phyloP scores from a whole-genome alignment of 495 filamentous ascomycete species.

The Xylaria acuta region DNA sequence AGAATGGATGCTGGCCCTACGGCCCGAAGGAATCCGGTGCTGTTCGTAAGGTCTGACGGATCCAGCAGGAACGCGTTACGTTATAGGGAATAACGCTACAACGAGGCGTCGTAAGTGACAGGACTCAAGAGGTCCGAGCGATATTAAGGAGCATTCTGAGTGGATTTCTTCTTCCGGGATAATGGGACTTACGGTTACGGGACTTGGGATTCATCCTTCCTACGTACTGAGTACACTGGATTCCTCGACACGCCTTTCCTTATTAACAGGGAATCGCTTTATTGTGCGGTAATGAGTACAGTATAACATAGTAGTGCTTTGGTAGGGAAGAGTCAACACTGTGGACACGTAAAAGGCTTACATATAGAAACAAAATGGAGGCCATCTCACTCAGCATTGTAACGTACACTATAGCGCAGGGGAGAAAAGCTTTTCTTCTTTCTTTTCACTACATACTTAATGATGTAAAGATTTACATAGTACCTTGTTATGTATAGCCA shows the following conservation, averaged over 20 bases:
- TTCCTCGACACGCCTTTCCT: background rate
- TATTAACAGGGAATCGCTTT: background rate
- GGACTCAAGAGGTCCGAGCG: constrained; percentile 9
- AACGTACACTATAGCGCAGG: background rate
- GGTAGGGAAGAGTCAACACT: background rate
- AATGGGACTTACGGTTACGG: background rate
- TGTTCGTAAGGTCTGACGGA: constrained; percentile 6
- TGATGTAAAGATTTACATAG: background rate
- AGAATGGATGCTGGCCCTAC: background rate
- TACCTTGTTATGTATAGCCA: background rate
- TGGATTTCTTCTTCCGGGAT: background rate
- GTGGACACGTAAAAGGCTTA: background rate
- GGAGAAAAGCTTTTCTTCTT: background rate
- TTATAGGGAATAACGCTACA: background rate
- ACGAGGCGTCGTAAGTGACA: background rate
- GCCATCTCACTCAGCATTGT: background rate
- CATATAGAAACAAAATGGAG: background rate
- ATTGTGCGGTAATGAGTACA: background rate
- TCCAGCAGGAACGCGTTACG: constrained; percentile 2
- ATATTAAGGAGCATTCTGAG: constrained; percentile 15
- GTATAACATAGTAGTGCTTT: background rate
- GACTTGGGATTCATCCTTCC: background rate
- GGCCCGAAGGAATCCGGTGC: constrained; percentile 6
- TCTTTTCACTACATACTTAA: background rate
- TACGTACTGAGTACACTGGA: background rate